Percentiles rank a stretch among this genome's conserved stretches.
phyloP scores from a whole-genome alignment of 805 yeast genomes.

The Barnettozyma pratensis region DNA sequence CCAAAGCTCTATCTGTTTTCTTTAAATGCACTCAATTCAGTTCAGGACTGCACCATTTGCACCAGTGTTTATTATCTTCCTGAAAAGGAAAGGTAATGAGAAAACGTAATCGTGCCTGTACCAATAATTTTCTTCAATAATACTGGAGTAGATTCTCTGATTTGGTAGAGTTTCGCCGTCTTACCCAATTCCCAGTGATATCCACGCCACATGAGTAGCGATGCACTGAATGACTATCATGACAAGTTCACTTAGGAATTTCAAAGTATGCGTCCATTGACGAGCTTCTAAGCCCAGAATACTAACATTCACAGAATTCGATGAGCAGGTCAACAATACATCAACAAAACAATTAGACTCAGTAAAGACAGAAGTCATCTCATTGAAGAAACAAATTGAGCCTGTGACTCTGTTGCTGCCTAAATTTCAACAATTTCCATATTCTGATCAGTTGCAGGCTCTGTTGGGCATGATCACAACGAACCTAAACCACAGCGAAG shows the following conservation, averaged over 20 bases:
- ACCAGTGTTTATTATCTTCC: too few species aligned
- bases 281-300: neutral
- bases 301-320: neutral
- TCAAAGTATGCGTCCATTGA: neutral
- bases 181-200: too few species aligned
- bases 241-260: neutral
- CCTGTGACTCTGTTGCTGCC: constrained; percentile 17
- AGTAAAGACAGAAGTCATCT: neutral
- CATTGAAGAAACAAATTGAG: constrained; percentile 13
- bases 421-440: constrained; percentile 17
- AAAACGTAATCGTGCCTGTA: too few species aligned
- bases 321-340: neutral
- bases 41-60: too few species aligned
- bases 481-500: constrained; percentile 1
- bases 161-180: too few species aligned
- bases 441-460: constrained; percentile 13
- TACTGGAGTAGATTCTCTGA: too few species aligned
- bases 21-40: too few species aligned
- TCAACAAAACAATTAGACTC: neutral
- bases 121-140: too few species aligned
- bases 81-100: too few species aligned
- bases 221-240: constrained; percentile 1
- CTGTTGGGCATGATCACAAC: constrained; percentile 5
- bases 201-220: neutral
- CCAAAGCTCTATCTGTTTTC: too few species aligned